Conservation (phyloP, 139 green algal genomes). For the Yamagishiella unicocca region DNA sequence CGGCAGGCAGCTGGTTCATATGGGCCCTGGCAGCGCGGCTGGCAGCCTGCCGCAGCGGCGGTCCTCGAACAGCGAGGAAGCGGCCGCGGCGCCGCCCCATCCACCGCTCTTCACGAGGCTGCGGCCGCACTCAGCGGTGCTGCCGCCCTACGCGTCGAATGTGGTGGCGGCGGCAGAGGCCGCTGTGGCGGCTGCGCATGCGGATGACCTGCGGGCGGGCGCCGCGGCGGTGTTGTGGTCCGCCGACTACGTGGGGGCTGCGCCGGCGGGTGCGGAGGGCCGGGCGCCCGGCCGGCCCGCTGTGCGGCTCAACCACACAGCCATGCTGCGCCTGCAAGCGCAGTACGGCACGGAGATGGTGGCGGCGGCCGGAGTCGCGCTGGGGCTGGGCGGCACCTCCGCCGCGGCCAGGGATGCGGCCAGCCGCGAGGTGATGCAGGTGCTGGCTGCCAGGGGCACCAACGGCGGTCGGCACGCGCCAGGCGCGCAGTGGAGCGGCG, state of each 20-base stretch:
- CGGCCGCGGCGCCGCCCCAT: background rate
- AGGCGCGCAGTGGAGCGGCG: background rate
- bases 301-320: constrained; percentile 25
- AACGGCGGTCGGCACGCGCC: too few species aligned
- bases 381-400: constrained; percentile 20
- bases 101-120: background rate
- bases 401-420: background rate
- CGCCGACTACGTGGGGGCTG: background rate
- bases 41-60: too few species aligned
- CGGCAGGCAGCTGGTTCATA: too few species aligned
- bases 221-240: background rate
- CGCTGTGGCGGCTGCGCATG: background rate
- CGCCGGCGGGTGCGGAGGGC: too few species aligned
- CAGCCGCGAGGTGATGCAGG: background rate
- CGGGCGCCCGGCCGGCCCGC: background rate
- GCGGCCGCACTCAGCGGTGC: background rate
- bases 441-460: too few species aligned
- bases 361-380: constrained; percentile 12
- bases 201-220: background rate
- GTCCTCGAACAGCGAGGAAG: too few species aligned
- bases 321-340: background rate
- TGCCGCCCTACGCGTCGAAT: background rate
- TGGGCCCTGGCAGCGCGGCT: too few species aligned
- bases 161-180: constrained; percentile 7
- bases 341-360: constrained; percentile 17